Conservation (phyloP, 306 rosid genomes). For the Quercus parvula region DNA sequence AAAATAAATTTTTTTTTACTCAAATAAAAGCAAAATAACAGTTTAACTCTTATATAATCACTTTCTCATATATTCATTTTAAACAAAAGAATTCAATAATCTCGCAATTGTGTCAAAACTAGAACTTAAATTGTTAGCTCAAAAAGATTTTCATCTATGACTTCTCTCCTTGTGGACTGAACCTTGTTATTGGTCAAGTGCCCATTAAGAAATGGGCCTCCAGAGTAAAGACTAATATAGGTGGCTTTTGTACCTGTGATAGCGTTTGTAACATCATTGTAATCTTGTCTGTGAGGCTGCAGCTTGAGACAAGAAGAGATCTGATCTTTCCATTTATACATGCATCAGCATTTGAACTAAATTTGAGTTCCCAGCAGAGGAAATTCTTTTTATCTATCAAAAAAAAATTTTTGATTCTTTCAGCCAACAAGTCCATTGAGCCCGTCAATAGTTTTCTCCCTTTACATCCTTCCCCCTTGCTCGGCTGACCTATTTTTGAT, state of each 20-base stretch:
- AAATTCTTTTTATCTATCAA: too few relatives aligned
- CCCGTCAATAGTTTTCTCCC: background rate
- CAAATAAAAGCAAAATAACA: background rate
- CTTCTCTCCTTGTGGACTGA: background rate
- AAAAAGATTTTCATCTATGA: background rate
- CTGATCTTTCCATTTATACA: background rate
- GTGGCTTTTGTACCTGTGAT: background rate
- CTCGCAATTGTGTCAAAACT: background rate
- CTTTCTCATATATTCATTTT: background rate
- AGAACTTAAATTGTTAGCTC: background rate
- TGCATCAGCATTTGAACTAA: background rate
- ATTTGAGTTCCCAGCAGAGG: background rate
- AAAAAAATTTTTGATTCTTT: background rate
- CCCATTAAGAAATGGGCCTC: background rate
- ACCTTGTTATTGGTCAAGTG: background rate
- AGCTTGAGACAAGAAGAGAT: background rate
- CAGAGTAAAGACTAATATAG: background rate
- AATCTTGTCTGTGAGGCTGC: background rate
- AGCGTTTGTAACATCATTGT: background rate
- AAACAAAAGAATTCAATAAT: background rate
- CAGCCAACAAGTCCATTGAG: background rate
- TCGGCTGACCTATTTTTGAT: background rate
- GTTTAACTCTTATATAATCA: background rate
- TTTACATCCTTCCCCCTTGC: background rate
- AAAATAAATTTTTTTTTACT: accelerated